These are phyloP conservation scores for Colletotrichum tofieldiae DNA, from an alignment of 2,329 filamentous ascomycete genomes.

Conservation along the genomic window DNA sequence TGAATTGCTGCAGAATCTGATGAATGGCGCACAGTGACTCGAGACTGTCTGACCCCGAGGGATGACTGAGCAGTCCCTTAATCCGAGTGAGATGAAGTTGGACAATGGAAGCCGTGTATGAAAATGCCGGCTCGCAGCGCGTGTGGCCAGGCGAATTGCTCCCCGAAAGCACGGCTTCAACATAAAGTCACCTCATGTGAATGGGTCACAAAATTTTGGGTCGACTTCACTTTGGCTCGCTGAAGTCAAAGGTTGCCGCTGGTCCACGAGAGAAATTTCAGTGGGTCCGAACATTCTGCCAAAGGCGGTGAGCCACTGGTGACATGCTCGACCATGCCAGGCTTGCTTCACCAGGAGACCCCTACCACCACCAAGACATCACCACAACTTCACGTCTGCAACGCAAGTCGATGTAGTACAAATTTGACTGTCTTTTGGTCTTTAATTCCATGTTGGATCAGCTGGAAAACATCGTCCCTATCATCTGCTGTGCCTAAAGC, in stretches of 20 bases:
- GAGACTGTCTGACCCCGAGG: conserved; percentile 1
- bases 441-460: neutral
- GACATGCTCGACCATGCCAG: neutral
- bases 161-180: conserved; percentile 19
- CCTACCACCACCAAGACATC: neutral
- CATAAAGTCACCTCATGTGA: conserved; percentile 30
- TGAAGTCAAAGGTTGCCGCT: conserved; percentile 8
- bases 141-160: conserved; percentile 31
- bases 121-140: conserved; percentile 24
- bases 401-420: neutral
- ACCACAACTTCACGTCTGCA: neutral
- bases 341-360: neutral
- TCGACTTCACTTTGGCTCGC: conserved; percentile 16
- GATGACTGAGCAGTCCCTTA: neutral
- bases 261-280: conserved; percentile 43
- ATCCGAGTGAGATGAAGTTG: neutral
- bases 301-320: conserved; percentile 31
- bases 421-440: neutral
- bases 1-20: conserved; percentile 25
- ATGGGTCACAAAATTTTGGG: conserved; percentile 16
- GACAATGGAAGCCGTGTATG: neutral
- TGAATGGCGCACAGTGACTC: conserved; percentile 5
- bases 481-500: neutral
- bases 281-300: conserved; percentile 43
- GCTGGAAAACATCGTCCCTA: neutral